phyloP scores from a whole-genome alignment of 2,329 filamentous ascomycete genomes.

The Pseudovirgaria hyperparasitica region DNA sequence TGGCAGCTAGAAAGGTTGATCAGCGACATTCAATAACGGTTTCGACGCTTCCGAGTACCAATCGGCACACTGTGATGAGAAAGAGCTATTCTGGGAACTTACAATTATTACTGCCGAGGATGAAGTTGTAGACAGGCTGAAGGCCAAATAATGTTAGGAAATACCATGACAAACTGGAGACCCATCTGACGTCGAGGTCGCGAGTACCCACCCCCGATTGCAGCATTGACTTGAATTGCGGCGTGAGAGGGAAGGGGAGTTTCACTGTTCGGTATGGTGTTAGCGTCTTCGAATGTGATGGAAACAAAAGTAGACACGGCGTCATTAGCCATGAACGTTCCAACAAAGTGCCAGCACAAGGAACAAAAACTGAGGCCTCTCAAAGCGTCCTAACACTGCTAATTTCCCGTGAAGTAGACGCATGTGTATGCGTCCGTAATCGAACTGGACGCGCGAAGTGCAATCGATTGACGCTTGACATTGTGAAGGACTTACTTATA shows the following conservation, averaged over 20 bases:
- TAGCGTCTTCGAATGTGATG: no score
- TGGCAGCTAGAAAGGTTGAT: conserved; percentile 52
- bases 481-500: conserved; percentile 69
- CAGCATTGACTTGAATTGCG: conserved; percentile 99
- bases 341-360: no score
- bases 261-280: conserved; percentile 62
- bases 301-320: no score
- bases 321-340: no score
- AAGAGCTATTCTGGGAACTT: conserved; percentile 24
- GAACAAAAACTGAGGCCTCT: no score
- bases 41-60: background rate
- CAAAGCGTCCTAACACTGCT: no score
- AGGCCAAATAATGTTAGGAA: conserved; percentile 94
- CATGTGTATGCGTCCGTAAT: no score
- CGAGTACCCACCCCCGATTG: conserved; percentile 92
- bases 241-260: conserved; percentile 90
- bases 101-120: conserved; percentile 94
- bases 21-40: conserved; percentile 14
- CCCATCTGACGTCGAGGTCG: conserved; percentile 96
- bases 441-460: no score
- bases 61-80: no score
- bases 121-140: conserved; percentile 93
- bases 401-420: no score
- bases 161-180: conserved; percentile 97
- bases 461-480: no score